Base-by-base conservation (phyloP, 73 alveolate genomes). In the Paraurostyla sp. region DNA sequence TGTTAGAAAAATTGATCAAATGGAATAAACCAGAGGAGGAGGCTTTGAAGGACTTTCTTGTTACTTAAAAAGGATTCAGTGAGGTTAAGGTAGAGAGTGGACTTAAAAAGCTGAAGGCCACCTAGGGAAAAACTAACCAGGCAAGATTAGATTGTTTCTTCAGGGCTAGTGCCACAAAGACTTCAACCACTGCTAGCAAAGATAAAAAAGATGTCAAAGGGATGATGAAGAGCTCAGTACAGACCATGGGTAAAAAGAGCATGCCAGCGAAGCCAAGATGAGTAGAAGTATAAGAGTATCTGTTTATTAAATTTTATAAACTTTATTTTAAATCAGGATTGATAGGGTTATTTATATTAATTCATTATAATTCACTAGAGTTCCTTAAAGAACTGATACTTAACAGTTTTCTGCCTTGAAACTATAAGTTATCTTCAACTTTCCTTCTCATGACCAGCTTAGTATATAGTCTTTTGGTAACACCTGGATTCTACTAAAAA, bases 21-120 rank as follows among this genome's bases (percentile, higher is more conserved):
- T 96, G 95, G 93, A 76, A 81, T 57, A 45, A 84, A n/a, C 99
- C 99, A 45, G 94, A 96, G 76, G 97, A 83, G 50, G 98, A 94
- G 41, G 97, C 87, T 16, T 62, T 97, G 16, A 96, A 87, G 84
- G 91, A 94, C 54, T 97, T 94, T 88, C 86, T 97, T 6, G 97
- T 96, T 25, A 85, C 56, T 45, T 92, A 93, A 65, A 97, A 97
- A 88, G 97, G 98, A 63, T 97, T 97, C 90, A 88, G 90, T 65
- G 98, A 94, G 42, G 71, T 84, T 27, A 96, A 98, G 88, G 96
- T 96, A 42, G 97, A 93, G 27, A 88, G 81, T 84, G 98, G 96
- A 18, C 59, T 95, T 36, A 88, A 93, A 59, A 95, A 94, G 91
- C 80, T 95, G 38, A 95, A 89, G 50, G 88, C 76, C 42, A 87